Percentiles rank a stretch among this genome's conserved stretches.
These are phyloP conservation scores for Plantago major DNA, from an alignment of 257 asterid genomes.

Conservation along the genomic window DNA sequence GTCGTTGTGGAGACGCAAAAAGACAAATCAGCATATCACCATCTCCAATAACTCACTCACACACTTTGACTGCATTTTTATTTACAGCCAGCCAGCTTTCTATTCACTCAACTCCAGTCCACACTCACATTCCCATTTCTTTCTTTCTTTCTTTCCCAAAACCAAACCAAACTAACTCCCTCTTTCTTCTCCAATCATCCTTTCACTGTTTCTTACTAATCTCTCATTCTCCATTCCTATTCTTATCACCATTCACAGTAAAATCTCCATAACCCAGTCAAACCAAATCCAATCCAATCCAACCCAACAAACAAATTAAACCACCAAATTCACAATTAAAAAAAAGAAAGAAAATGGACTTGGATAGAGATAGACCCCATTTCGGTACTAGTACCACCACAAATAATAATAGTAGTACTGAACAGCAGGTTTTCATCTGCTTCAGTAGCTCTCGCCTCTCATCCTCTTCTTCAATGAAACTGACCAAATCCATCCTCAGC, in stretches of 20 bases:
- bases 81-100: neutral
- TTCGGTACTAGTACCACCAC: constrained; percentile 41
- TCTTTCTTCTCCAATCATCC: neutral
- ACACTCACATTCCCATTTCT: no score
- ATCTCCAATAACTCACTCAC: constrained; percentile 21
- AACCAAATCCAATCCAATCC: no score
- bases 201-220: constrained; percentile 18
- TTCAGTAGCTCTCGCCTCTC: constrained; percentile 54
- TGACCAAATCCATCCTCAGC: constrained; percentile 45
- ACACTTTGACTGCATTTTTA: constrained; percentile 9
- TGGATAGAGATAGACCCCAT: constrained; percentile 45
- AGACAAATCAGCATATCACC: constrained; percentile 27
- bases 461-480: constrained; percentile 49
- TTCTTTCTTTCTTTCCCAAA: no score
- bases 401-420: constrained; percentile 28
- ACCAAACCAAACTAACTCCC: no score
- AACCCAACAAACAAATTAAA: constrained; percentile 11
- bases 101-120: neutral
- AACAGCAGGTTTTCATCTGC: constrained; percentile 50
- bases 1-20: neutral
- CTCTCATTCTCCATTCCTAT: neutral
- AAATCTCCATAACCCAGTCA: neutral
- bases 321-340: neutral
- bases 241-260: constrained; percentile 20
- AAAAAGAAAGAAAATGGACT: constrained; percentile 35